Evolutionary conservation across 1,284 basidiomycete genomes (phyloP).

Genomic region (Ustilago cynodontis): DNA sequence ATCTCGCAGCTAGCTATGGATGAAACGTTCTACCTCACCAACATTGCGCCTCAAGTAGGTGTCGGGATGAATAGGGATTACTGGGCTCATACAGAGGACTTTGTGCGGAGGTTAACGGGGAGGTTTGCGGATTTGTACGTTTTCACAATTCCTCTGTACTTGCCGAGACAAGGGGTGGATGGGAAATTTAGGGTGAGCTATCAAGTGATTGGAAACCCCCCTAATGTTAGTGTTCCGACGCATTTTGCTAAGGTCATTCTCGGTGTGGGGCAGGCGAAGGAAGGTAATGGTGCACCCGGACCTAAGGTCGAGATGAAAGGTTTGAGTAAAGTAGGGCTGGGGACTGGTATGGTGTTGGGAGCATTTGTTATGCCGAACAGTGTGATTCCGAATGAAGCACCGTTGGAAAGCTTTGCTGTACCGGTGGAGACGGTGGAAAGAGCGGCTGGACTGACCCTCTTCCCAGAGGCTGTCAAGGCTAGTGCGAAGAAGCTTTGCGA

Average conservation of each 20-base stretch:
- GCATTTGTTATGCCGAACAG: constrained; percentile 69
- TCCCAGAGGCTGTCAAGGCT: constrained; percentile 84
- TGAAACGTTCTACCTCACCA: constrained; percentile 93
- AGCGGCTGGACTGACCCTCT: constrained; percentile 87
- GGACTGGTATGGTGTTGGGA: constrained; percentile 48
- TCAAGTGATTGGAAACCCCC: constrained; percentile 88
- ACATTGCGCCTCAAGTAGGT: constrained; percentile 98
- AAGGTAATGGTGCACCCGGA: constrained; percentile 11
- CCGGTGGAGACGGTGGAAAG: constrained; percentile 89
- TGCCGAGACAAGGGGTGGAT: constrained; percentile 84
- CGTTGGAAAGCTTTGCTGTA: constrained; percentile 61
- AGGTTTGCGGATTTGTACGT: constrained; percentile 94
- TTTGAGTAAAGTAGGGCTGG: constrained; percentile 33
- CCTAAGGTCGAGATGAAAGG: constrained; percentile 35
- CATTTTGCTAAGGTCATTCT: constrained; percentile 98
- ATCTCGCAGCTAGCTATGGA: constrained; percentile 91
- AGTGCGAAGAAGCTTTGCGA: constrained; percentile 86
- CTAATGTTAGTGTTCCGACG: constrained; percentile 91
- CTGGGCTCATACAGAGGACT: constrained; percentile 79
- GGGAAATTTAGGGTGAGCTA: constrained; percentile 94
- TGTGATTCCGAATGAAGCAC: constrained; percentile 64
- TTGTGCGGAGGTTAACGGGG: constrained; percentile 87
- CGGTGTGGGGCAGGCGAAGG: constrained; percentile 70
- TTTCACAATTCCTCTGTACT: constrained; percentile 97
- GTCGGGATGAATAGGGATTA: constrained; percentile 97